Base-by-base conservation (phyloP, 345 rosid genomes). In the Odontarrhena argentea region DNA sequence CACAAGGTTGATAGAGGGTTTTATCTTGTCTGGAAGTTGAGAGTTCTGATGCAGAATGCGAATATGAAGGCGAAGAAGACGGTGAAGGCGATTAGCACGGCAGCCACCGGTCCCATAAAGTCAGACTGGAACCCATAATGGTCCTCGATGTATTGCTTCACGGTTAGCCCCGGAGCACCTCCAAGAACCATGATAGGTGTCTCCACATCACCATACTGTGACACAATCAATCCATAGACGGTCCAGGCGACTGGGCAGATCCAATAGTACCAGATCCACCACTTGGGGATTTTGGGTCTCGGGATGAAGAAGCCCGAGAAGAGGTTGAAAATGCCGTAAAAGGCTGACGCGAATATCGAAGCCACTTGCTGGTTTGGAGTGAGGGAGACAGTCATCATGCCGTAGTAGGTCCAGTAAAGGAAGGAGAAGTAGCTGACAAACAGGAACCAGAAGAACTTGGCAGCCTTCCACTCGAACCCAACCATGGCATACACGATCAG, bases 221-320 rank as follows among this genome's bases (percentile, higher is more conserved):
- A 81, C 1, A 79, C 69, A 42, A 85, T 79, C 75, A 83, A 64
- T 1, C 92, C 89, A 2, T 86, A 84, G 18, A 84, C 81, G 0
- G 87, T 86, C 98, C 98, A 89, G 11, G 96, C 96, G n/a, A 83
- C 75, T 0, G 80, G 98, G 81, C 87, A 89, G 2, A 92, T 82
- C 95, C 92, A 92, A 61, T 87, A 92, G 75, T 86, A 92, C 96
- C 98, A 92, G 0, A 86, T 49, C 92, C 98, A 92, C 95, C 92
- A 89, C 73, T 80, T 83, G 1, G 92, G 98, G 35, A 89, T 89
- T 65, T 54, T 89, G 5, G 98, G 95, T 82, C 89, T 86, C 6
- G 90, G 92, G 46, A 92, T 84, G 68, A 87, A 87, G 82, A 92
- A 92, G 13, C 98, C 96, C 1, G 90, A 87, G 85, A 89, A 92